Conservation (phyloP, 1,284 basidiomycete species). For the Pisolithus thermaeus region DNA sequence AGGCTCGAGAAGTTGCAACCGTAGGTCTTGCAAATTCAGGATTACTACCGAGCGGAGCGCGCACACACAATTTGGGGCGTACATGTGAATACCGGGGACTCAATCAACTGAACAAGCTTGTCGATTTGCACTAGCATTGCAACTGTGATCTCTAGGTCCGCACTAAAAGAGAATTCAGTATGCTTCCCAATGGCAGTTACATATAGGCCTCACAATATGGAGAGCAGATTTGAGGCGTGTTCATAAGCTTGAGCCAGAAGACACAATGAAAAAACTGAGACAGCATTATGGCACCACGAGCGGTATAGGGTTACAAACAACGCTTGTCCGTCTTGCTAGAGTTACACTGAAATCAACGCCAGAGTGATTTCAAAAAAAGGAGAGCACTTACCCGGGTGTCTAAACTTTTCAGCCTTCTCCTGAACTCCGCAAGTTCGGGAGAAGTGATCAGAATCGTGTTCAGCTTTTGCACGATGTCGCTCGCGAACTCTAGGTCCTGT, state of each 20-base stretch:
- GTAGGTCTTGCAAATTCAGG: constrained; percentile 60
- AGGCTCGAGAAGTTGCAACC: constrained; percentile 94
- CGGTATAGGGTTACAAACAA: constrained; percentile 91
- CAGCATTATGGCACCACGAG: constrained; percentile 98
- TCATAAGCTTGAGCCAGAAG: constrained; percentile 97
- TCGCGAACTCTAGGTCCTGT: constrained; percentile 94
- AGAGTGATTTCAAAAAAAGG: background rate
- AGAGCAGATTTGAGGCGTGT: constrained; percentile 95
- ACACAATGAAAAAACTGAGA: constrained; percentile 94
- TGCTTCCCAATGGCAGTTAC: background rate
- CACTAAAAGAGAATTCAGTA: constrained; percentile 42
- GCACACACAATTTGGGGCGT: constrained; percentile 19
- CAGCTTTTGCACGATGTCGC: constrained; percentile 95
- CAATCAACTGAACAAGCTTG: constrained; percentile 96
- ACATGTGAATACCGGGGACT: constrained; percentile 98
- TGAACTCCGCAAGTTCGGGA: constrained; percentile 91
- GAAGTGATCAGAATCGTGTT: constrained; percentile 97
- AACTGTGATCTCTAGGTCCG: constrained; percentile 95
- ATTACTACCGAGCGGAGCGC: background rate
- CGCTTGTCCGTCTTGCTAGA: constrained; percentile 86
- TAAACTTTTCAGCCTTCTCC: constrained; percentile 86
- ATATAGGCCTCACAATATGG: constrained; percentile 75
- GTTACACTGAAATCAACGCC: constrained; percentile 3
- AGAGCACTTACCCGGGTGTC: constrained; percentile 74
- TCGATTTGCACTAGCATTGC: constrained; percentile 94